Conservation (phyloP, 129 eudicot species). For the Smallanthus sonchifolius region DNA sequence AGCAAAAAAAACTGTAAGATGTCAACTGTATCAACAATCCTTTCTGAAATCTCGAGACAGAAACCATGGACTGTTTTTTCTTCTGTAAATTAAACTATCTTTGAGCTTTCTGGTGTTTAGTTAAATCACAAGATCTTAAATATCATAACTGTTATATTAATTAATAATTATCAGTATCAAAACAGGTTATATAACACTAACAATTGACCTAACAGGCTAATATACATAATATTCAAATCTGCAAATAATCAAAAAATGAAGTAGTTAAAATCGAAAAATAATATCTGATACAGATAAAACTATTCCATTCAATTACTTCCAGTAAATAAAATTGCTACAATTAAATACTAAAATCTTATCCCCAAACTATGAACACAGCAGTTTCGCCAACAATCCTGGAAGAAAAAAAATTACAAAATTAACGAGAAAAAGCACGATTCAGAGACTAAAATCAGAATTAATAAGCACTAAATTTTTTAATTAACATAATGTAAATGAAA, state of each 20-base stretch:
- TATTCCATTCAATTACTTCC: not conserved
- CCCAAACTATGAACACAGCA: slow-evolving; percentile 8
- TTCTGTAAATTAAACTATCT: not conserved
- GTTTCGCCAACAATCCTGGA: slow-evolving; percentile 17
- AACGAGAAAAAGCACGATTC: not conserved
- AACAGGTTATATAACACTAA: not conserved
- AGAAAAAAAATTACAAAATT: not conserved
- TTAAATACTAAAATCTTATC: slow-evolving; percentile 7
- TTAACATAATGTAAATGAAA: slow-evolving; percentile 6
- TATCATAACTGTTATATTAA: not conserved
- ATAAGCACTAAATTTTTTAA: not conserved
- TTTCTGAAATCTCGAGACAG: not conserved
- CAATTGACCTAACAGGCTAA: not conserved
- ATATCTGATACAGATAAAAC: not conserved
- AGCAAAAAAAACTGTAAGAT: slow-evolving; percentile 1
- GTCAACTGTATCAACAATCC: slow-evolving; percentile 12
- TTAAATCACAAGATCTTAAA: slow-evolving; percentile 4
- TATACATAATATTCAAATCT: not conserved
- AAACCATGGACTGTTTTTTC: not conserved
- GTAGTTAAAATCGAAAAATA: not conserved
- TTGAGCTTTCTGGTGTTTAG: not conserved
- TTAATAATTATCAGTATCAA: not conserved
- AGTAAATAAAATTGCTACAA: not conserved
- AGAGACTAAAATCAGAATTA: slow-evolving; percentile 6
- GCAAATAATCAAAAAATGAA: slow-evolving; percentile 17